Base-by-base conservation (phyloP, 2,329 filamentous ascomycete species). In the Aspergillus quadrilineatus region DNA sequence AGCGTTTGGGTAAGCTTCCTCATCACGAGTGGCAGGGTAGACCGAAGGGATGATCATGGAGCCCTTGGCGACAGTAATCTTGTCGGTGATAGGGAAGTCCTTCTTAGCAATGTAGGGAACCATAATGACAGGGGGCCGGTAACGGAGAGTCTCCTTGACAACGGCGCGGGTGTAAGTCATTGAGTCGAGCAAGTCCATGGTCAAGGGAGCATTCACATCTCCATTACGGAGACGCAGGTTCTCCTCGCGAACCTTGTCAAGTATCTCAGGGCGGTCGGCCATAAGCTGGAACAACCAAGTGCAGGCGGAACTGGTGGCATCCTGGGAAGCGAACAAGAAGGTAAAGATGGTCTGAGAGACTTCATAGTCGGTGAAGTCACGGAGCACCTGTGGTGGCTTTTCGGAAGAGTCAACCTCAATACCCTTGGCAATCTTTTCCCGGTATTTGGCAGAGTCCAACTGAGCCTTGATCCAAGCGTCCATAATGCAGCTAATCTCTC, bases 281-380 rank as follows among this genome's bases (percentile, higher is more conserved):
- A 91, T 87, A 68, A 91, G 84, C 79, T 99, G 94, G 82, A 97
- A 96, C 62, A 97, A 79, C 92, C 94, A 97, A 52, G 92, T 97
- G 68, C 85, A 86, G 60, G 94, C 93, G 69, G 90, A 95, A 77
- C 89, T 94, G 60, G 94, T 97, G 63, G 94, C 94, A 74, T 99
- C 94, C 77, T 97, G 94, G 0, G 80, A 80, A 0, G 80, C 80
- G 47, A 82, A 82, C 10, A 82, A 69, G 62, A 82, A 82, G 0
- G 80, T 81, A 55, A 82, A 82, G 28, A 82, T 67, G 0, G 80
- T 82, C 58, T 81, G 70, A 0, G 70, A 72, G 14, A 82, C 81
- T 56, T 82, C 80, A 9, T 75, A 69, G 22, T 82, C 67, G 1
- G 77, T 77, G 59, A 82, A 82, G 14, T 80, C 76, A 22, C 80